Conservation (phyloP, 2,329 filamentous ascomycete species). For the Ceratocystis papillata region DNA sequence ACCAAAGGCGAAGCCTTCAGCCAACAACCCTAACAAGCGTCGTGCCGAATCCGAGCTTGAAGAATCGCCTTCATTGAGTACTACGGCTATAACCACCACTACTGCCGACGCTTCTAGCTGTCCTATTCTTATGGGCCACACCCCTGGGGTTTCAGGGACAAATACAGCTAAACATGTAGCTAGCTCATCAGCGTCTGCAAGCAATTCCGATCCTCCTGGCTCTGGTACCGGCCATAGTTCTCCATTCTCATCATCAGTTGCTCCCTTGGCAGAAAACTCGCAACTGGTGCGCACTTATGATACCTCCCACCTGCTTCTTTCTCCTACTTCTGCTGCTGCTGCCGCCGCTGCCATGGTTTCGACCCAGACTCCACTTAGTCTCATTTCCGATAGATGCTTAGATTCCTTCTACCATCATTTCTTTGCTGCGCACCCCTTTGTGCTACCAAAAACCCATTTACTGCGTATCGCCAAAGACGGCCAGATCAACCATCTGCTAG, state of each 20-base stretch:
- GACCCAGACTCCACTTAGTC: slow-evolving; percentile 30
- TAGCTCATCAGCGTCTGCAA: slow-evolving; percentile 20
- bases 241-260: slow-evolving; percentile 24
- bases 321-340: slow-evolving; percentile 24
- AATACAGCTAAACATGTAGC: slow-evolving; percentile 19
- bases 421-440: slow-evolving; percentile 47
- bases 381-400: slow-evolving; percentile 43
- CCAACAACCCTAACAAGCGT: slow-evolving; percentile 33
- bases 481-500: slow-evolving; percentile 40
- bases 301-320: slow-evolving; percentile 25
- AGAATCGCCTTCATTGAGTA: slow-evolving; percentile 10
- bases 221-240: not conserved
- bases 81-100: slow-evolving; percentile 15
- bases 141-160: slow-evolving; percentile 28
- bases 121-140: slow-evolving; percentile 37
- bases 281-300: slow-evolving; percentile 36
- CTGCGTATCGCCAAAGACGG: slow-evolving; percentile 40
- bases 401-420: slow-evolving; percentile 51
- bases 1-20: slow-evolving; percentile 39
- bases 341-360: slow-evolving; percentile 20
- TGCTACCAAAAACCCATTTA: slow-evolving; percentile 44
- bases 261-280: slow-evolving; percentile 29
- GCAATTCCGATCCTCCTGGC: not conserved
- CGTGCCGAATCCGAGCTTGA: slow-evolving; percentile 23
- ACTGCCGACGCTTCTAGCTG: slow-evolving; percentile 32